Conservation (phyloP, 345 rosid genomes). For the Gossypium herbaceum region DNA sequence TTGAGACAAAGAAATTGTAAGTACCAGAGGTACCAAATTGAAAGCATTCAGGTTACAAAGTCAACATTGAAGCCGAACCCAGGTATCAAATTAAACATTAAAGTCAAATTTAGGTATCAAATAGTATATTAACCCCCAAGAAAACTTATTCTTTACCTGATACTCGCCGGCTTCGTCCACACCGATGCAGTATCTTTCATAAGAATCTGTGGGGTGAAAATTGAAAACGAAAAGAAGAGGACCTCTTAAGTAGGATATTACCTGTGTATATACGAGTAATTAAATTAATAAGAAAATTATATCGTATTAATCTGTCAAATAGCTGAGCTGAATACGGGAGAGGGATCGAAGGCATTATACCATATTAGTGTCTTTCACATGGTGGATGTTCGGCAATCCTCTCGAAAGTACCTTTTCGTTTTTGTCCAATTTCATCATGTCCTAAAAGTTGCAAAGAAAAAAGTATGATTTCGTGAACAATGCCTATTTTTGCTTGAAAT, state of each 20-base stretch:
- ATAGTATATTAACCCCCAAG: not conserved
- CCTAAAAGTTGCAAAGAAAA: conserved; percentile 38
- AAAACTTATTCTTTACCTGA: conserved; percentile 41
- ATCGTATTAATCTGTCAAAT: not conserved
- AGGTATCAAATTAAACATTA: too few relatives aligned
- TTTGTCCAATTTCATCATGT: conserved; percentile 79
- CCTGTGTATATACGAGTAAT: conserved; percentile 41
- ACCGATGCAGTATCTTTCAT: conserved; percentile 56
- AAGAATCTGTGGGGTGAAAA: conserved; percentile 76
- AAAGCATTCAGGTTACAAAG: too few relatives aligned
- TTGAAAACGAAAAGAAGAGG: conserved; percentile 85
- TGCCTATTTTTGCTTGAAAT: not conserved
- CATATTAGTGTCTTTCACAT: conserved; percentile 68
- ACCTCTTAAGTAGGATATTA: conserved; percentile 74
- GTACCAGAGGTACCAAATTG: too few relatives aligned
- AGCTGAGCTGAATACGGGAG: not conserved
- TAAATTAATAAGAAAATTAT: not conserved
- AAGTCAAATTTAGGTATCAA: too few relatives aligned
- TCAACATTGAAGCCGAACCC: too few relatives aligned
- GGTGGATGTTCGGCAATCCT: conserved; percentile 69
- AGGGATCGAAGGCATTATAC: conserved; percentile 31
- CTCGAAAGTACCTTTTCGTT: conserved; percentile 67
- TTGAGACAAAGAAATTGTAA: too few relatives aligned
- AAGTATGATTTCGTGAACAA: not conserved
- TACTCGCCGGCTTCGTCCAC: conserved; percentile 98